A percentile compares a stretch with the other conserved stretches of the same genome.
Conservation (phyloP, 352 stramenopile species). For the Pythium vanterpoolii region DNA sequence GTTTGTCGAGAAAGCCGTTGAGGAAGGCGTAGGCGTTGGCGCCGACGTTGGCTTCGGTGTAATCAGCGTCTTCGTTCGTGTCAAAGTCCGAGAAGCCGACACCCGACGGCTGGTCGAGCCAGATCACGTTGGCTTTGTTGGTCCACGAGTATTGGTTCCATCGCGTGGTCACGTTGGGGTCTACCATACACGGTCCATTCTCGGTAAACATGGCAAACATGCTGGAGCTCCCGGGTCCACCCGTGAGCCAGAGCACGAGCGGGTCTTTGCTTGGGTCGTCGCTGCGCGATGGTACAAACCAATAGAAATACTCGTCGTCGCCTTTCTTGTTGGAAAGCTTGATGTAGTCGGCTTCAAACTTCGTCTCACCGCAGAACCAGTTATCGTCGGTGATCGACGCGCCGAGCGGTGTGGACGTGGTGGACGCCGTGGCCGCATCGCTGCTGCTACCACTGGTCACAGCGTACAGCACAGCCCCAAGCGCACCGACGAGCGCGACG, state of each 20-base stretch:
- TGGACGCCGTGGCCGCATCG: not conserved
- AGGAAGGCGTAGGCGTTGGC: slow-evolving; percentile 56
- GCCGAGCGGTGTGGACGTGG: not conserved
- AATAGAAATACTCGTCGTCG: slow-evolving; percentile 65
- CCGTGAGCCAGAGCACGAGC: slow-evolving; percentile 51
- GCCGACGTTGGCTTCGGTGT: slow-evolving; percentile 34
- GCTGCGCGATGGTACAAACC: slow-evolving; percentile 46
- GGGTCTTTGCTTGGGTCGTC: slow-evolving; percentile 31
- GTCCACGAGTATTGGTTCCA: slow-evolving; percentile 48
- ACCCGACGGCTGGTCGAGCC: slow-evolving; percentile 39
- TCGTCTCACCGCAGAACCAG: slow-evolving; percentile 35
- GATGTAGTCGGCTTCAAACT: slow-evolving; percentile 47
- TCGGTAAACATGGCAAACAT: slow-evolving; percentile 39
- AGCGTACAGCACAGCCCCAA: slow-evolving; percentile 10
- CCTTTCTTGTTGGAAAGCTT: slow-evolving; percentile 38
- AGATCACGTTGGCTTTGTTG: slow-evolving; percentile 46
- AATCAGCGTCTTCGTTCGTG: slow-evolving; percentile 28
- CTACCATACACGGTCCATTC: slow-evolving; percentile 46
- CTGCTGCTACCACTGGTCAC: not conserved
- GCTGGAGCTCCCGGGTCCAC: slow-evolving; percentile 35
- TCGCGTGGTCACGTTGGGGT: slow-evolving; percentile 29
- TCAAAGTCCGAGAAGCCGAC: slow-evolving; percentile 39
- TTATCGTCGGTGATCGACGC: slow-evolving; percentile 22
- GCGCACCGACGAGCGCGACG: slow-evolving; percentile 5
- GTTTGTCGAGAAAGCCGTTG: slow-evolving; percentile 44